Evolutionary conservation across 2,329 filamentous ascomycete species (phyloP), one percentile per base, ranked within the genome.

Genomic region (Xylaria sp.): DNA sequence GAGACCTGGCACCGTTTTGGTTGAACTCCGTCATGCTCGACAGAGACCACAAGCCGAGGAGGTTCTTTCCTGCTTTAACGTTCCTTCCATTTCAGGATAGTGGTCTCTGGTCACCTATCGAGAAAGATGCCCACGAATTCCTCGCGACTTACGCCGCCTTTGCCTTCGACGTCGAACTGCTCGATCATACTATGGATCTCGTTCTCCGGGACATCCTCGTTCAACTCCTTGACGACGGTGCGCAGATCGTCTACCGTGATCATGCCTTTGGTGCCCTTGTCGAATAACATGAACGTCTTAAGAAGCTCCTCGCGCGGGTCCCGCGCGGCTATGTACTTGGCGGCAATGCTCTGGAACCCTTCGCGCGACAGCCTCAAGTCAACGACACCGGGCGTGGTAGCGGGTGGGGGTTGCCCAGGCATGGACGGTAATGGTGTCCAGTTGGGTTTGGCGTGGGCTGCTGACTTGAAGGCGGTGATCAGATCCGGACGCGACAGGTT

Each of bases 151-250:
- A 92, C 90, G 64, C 88, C 94, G 12, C 94, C 94, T 75, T 97
- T 97, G 1, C 93, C 95, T 78, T 97, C 93, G 72, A 98, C 86
- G 83, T 99, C 96, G 83, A 98, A 97, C 81, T 98, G 95, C 77
- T 98, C 94, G 82, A 99, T 96, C 96, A 99, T 99, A 72, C 94
- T 94, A 74, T 89, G 86, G 70, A 99, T 85, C 80, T 99, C 96
- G 76, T 97, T 92, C 77, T 99, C 95, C 74, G 96, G 93, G 74
- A 99, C 85, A 13, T 93, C 93, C 80, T 98, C 95, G 8, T 96
- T 96, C 72, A 99, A 84, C 79, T 98, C 96, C 75, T 93, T 88
- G 66, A 95, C 94, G 29, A 98, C 93, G 66, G 93, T 86, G 70
- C 93, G 86, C 81, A 99, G 83, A 82, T 98, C 96, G 69, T 96